Base-by-base conservation (phyloP, 495 filamentous ascomycete genomes). In the Apiosordaria backusii region DNA sequence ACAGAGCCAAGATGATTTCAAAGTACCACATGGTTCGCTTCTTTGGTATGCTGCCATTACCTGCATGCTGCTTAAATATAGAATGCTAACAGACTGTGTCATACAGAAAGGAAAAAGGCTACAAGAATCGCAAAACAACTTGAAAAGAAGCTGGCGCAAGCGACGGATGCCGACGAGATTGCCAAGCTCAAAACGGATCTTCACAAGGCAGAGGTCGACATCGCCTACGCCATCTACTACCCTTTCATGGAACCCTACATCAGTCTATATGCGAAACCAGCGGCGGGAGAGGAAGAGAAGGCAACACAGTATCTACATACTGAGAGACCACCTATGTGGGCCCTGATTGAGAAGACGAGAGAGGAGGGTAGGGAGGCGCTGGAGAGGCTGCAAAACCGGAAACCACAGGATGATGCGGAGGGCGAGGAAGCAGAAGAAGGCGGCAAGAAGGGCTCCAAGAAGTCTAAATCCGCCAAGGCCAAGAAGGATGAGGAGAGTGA, bases 11-110 rank as follows among this genome's bases (percentile, higher is more conserved):
- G 62, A 90, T 96, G 84, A 93, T 94, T 60, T 85, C 83, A 74
- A 92, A 87, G 71, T 99, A 97, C 73, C 94, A 97, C 74, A 97
- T 95, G 86, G 90, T 97, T 24, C 83, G 95, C 59, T 99, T 99
- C 75, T 91, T 90, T 84, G 84, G 93, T 91, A 76, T 60, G 83
- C 73, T 16, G n/a, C 6, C 54, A 13, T 2, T 35, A 60, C 10
- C 35, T 45, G 35, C 16, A 7, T 45, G 10, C 16, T 13, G 35
- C 16, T 9, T 6, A n/a, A 45, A 7, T 45, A 13, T 15, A 45
- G 10, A 2, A 45, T 45, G 50, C 61, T 68, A 55, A 66, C 27
- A 2, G 9, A 16, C 19, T 24, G 2, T 19, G 10, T 55, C 23
- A 22, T 62, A 19, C 70, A 96, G 94, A 97, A 68, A 84, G 91